Percentiles rank a stretch among this genome's conserved stretches.
phyloP scores from a whole-genome alignment of 768 basidiomycete genomes.

The Mycena rosella region DNA sequence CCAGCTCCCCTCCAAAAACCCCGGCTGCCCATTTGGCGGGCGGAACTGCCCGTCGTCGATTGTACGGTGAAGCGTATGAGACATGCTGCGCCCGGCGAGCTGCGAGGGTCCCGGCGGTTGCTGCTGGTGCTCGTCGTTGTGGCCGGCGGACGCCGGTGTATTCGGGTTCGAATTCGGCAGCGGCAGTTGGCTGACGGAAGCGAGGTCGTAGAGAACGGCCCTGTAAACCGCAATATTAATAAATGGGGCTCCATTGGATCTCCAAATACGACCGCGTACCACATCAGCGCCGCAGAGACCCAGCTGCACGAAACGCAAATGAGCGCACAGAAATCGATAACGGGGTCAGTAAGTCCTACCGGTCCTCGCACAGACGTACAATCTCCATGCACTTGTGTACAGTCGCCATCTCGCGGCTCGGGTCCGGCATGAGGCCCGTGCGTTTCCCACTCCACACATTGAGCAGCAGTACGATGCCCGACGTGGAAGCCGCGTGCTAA shows the following conservation, averaged over 20 bases:
- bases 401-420: constrained; percentile 67
- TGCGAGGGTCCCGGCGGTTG: no score
- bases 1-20: not conserved
- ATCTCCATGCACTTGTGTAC: constrained; percentile 72
- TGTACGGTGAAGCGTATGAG: no score
- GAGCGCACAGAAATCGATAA: not conserved
- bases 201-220: constrained; percentile 41
- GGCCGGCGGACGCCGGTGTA: not conserved
- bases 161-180: not conserved
- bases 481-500: constrained; percentile 53
- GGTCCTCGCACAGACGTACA: constrained; percentile 55
- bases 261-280: constrained; percentile 34
- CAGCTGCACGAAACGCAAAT: constrained; percentile 48
- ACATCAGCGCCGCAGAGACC: constrained; percentile 55
- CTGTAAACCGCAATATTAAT: not conserved
- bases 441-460: constrained; percentile 76
- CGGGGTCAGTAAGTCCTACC: constrained; percentile 43
- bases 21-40: no score
- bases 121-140: no score
- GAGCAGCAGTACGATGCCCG: constrained; percentile 71
- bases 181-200: constrained; percentile 33
- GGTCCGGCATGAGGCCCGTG: constrained; percentile 59
- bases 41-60: no score
- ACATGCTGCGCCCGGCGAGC: not conserved
- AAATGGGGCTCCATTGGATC: not conserved